A percentile compares a stretch with the other conserved stretches of the same genome.
Evolutionary conservation across 306 rosid species (phyloP).

Genomic region (Psophocarpus tetragonolobus): DNA sequence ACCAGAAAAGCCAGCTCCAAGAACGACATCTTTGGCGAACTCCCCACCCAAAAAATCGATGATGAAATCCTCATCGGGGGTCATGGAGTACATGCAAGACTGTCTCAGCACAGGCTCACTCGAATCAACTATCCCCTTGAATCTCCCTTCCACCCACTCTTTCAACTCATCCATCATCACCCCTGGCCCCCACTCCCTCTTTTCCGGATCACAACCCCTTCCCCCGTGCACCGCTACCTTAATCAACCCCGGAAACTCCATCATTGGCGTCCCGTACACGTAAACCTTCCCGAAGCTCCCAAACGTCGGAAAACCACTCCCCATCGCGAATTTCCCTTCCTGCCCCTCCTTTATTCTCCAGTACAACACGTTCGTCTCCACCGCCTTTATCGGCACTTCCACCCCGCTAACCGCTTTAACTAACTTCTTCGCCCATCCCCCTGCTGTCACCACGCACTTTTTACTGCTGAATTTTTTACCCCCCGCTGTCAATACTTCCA

Average conservation of each 20-base stretch:
- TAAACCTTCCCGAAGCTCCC: conserved; percentile 42
- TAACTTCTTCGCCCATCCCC: conserved; percentile 74
- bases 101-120: conserved; percentile 59
- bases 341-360: conserved; percentile 82
- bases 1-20: conserved; percentile 93
- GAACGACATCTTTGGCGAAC: conserved; percentile 66
- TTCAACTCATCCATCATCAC: conserved; percentile 42
- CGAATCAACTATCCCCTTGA: conserved; percentile 61
- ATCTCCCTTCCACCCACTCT: conserved; percentile 55
- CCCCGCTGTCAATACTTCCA: conserved; percentile 39
- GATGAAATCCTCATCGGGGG: conserved; percentile 77
- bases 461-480: conserved; percentile 57
- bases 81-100: conserved; percentile 81
- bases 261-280: conserved; percentile 71
- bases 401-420: conserved; percentile 58
- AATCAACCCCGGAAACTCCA: conserved; percentile 87
- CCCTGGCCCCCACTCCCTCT: conserved; percentile 69
- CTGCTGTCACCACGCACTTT: conserved; percentile 86
- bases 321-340: conserved; percentile 41
- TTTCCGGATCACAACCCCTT: conserved; percentile 65
- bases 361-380: conserved; percentile 62
- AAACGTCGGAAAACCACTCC: conserved; percentile 71
- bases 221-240: conserved; percentile 78
- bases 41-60: conserved; percentile 83
- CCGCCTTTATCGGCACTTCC: conserved; percentile 61